phyloP scores from a whole-genome alignment of 192 early-diverging fungal genomes.

The Gonapodya prolifera region DNA sequence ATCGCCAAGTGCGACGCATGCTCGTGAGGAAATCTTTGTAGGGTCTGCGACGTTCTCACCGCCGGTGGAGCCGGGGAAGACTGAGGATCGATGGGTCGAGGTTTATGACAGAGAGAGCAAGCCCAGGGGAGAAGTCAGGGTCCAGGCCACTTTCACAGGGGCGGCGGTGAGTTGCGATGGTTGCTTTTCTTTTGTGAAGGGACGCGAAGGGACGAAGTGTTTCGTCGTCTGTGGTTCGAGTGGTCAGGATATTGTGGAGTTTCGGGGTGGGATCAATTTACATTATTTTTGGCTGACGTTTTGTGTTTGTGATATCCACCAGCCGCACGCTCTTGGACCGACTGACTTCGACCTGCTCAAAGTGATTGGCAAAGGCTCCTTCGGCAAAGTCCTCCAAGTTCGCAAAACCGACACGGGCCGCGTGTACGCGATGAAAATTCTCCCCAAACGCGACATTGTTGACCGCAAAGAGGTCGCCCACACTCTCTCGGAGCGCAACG shows the following conservation, averaged over 20 bases:
- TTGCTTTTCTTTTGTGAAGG: not conserved
- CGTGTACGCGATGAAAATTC: slow-evolving; percentile 74
- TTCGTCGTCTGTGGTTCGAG: too few species aligned
- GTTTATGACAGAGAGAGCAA: not conserved
- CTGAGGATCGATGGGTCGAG: not conserved
- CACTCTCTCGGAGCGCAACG: slow-evolving; percentile 65
- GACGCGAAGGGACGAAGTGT: not conserved
- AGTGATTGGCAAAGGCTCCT: slow-evolving; percentile 61
- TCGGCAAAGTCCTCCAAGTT: slow-evolving; percentile 73
- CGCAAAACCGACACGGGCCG: slow-evolving; percentile 64
- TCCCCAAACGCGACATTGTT: slow-evolving; percentile 60
- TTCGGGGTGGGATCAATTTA: too few species aligned
- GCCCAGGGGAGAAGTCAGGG: not conserved
- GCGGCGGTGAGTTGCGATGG: not conserved
- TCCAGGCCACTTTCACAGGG: not conserved
- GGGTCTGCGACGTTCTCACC: not conserved
- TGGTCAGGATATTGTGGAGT: too few species aligned
- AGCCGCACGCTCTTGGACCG: slow-evolving; percentile 23
- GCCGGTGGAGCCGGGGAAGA: not conserved
- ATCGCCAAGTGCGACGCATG: not conserved
- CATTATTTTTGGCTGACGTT: too few species aligned
- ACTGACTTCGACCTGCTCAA: slow-evolving; percentile 63
- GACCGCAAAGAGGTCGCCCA: slow-evolving; percentile 60
- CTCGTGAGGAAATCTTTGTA: not conserved
- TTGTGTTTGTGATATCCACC: too few species aligned